These are phyloP conservation scores for Kurtzmaniella cleridarum DNA, from an alignment of 805 yeast genomes.

Conservation along the genomic window DNA sequence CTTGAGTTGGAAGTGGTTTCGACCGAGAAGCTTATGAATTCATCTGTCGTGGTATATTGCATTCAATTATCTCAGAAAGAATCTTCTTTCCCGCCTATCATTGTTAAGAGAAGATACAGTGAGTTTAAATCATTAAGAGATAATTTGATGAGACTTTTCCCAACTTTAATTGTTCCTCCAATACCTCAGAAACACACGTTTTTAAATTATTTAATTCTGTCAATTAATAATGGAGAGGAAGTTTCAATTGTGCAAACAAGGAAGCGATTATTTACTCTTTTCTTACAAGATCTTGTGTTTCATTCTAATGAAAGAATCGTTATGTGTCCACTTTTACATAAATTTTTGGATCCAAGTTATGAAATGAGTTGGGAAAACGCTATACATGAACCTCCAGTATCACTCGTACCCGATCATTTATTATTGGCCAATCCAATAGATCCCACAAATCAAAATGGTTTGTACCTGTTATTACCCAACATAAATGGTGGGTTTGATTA, in stretches of 20 bases:
- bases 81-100: conserved; percentile 18
- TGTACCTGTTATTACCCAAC: conserved; percentile 43
- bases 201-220: conserved; percentile 34
- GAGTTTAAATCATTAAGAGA: conserved; percentile 41
- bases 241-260: conserved; percentile 42
- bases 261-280: conserved; percentile 39
- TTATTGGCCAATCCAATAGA: conserved; percentile 45
- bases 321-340: conserved; percentile 33
- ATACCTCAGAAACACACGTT: conserved; percentile 45
- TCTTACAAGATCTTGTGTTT: conserved; percentile 34
- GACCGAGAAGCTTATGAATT: conserved; percentile 30
- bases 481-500: conserved; percentile 32
- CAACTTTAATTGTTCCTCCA: conserved; percentile 38
- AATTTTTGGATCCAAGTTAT: conserved; percentile 47
- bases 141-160: conserved; percentile 30
- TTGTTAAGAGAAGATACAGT: conserved; percentile 38
- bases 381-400: conserved; percentile 41
- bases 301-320: conserved; percentile 25
- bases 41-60: conserved; percentile 32
- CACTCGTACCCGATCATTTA: conserved; percentile 41
- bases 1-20: conserved; percentile 26
- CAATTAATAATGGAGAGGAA: conserved; percentile 34
- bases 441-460: conserved; percentile 51
- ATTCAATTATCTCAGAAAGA: conserved; percentile 18
- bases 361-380: conserved; percentile 49